phyloP scores from a whole-genome alignment of 1,284 basidiomycete species.

The Inonotus obliquus region DNA sequence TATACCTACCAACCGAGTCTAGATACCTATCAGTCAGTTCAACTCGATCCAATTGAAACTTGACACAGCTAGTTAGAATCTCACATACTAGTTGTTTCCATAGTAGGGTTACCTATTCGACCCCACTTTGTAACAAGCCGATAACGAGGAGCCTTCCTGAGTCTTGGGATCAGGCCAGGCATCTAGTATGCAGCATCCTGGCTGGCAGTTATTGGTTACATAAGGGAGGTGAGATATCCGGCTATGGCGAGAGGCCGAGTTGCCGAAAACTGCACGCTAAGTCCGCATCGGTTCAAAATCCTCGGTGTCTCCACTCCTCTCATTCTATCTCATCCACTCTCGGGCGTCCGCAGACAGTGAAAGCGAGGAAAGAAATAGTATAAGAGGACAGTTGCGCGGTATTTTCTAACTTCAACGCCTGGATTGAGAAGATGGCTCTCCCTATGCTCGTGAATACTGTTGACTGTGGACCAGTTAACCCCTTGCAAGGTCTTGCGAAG shows the following conservation, averaged over 20 bases:
- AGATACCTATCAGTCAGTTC: no score
- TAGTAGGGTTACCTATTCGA: no score
- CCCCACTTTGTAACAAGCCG: no score
- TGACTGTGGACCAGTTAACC: slow-evolving; percentile 79
- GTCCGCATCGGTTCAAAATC: background rate
- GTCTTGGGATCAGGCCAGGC: no score
- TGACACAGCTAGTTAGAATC: no score
- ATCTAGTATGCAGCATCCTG: no score
- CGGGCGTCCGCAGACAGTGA: background rate
- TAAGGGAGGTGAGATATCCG: background rate
- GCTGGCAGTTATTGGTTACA: no score
- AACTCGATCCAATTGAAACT: no score
- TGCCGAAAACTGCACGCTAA: background rate
- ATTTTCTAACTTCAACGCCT: background rate
- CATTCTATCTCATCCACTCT: background rate
- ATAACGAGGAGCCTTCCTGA: no score
- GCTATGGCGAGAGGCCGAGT: background rate
- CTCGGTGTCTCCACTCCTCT: background rate
- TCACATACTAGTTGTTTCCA: no score
- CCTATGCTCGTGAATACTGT: slow-evolving; percentile 68
- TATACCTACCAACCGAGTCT: no score
- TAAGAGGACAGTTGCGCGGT: background rate
- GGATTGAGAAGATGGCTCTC: slow-evolving; percentile 53
- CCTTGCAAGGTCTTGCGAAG: slow-evolving; percentile 74
- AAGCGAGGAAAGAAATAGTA: background rate